Evolutionary conservation across 805 yeast species (phyloP), one percentile per base, ranked within the genome.

Genomic region (Kockiozyma suomiensis): DNA sequence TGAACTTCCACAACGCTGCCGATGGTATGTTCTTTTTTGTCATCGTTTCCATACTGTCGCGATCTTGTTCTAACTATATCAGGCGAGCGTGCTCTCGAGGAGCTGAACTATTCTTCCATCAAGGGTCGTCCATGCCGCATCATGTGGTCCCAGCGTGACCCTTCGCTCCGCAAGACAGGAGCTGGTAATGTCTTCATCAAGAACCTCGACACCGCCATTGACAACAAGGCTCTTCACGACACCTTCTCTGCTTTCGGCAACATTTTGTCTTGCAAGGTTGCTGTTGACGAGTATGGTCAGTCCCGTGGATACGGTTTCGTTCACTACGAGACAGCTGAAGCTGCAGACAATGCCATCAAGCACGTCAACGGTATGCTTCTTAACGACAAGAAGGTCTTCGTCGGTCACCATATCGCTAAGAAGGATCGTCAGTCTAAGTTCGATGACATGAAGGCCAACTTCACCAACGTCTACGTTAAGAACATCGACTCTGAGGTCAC

Each of bases 141-240:
- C 81, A 94, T 94, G 98, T 91, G 98, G 97, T 91, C 97, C 69
- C 98, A 94, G 82, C 90, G 98, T 81, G 98, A 94, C 77, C 98
- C 99, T 68, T 83, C 97, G 65, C 77, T 86, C 72, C 89, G 99
- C 84, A 90, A 87, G 83, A 86, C 86, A 74, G 97, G 97, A 77
- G 87, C 90, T 67, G 97, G 97, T 74, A 94, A 94, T 84, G 86
- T 94, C 69, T 94, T 88, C 85, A 93, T 94, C 82, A 94, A 94
- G 86, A 94, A 94, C 85, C 85, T 94, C 79, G 97, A 93, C 78
- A 96, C 97, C 64, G 96, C 90, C 73, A 94, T 94, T 73, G 99
- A 94, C 81, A 93, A 94, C 90, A 93, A 93, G 85, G 96, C 97
- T 71, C 84, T 94, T 73, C 96, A 92, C 80, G 99, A 94, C 77